These are phyloP conservation scores for Aspergillus aculeatus DNA, from an alignment of 2,329 filamentous ascomycete genomes.

Conservation along the genomic window DNA sequence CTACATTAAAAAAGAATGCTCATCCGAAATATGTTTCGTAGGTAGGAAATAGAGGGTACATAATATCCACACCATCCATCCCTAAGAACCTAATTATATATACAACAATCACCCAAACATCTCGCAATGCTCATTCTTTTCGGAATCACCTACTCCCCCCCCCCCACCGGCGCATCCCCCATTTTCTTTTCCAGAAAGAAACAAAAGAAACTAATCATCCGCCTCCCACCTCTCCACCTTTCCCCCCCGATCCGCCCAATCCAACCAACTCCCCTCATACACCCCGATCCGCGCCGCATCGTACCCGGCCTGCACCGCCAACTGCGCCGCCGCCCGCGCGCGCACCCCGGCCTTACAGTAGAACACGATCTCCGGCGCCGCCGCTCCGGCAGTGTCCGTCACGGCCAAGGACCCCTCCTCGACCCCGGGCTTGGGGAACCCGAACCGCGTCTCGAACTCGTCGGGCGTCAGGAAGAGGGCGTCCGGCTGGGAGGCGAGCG, in stretches of 20 bases:
- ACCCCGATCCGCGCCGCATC: constrained; percentile 57
- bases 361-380: constrained; percentile 60
- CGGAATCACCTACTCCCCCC: too few relatives aligned
- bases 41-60: too few relatives aligned
- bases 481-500: constrained; percentile 73
- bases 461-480: constrained; percentile 71
- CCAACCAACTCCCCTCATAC: constrained; percentile 58
- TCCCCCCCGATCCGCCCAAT: constrained; percentile 77
- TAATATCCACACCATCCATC: too few relatives aligned
- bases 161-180: too few relatives aligned
- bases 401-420: constrained; percentile 40
- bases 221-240: constrained; percentile 52
- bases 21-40: too few relatives aligned
- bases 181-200: neutral
- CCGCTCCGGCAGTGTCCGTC: neutral
- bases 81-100: too few relatives aligned
- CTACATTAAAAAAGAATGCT: too few relatives aligned
- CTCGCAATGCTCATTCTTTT: too few relatives aligned
- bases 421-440: constrained; percentile 66
- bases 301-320: constrained; percentile 79
- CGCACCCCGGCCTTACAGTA: constrained; percentile 93
- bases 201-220: constrained; percentile 17
- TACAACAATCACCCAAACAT: too few relatives aligned
- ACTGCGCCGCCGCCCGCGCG: constrained; percentile 70
- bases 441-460: constrained; percentile 81